A percentile compares a stretch with the other conserved stretches of the same genome.
Evolutionary conservation across 176 grass and related monocot species (phyloP).

Genomic region (Panicum miliaceum): DNA sequence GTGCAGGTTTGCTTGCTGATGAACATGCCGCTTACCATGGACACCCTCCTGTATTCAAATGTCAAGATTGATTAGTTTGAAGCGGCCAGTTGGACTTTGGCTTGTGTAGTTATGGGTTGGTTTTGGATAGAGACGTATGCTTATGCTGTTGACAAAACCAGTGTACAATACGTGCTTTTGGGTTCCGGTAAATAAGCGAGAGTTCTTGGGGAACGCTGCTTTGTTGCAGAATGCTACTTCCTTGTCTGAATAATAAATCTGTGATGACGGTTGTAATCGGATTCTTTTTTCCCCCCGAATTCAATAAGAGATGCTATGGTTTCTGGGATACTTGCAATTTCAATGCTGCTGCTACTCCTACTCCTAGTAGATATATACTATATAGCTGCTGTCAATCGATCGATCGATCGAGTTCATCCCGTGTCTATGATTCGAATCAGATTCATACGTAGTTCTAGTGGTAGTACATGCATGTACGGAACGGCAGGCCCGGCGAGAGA

Average conservation of each 20-base stretch:
- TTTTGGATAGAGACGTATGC: not conserved
- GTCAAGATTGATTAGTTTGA: constrained; percentile 84
- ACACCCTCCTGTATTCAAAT: constrained; percentile 95
- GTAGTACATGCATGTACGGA: too few relatives aligned
- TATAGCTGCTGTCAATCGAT: too few relatives aligned
- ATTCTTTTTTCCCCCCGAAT: not conserved
- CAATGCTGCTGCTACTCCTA: too few relatives aligned
- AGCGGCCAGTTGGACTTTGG: not conserved
- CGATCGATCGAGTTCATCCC: too few relatives aligned
- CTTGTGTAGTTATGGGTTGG: constrained; percentile 16
- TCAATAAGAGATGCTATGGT: not conserved
- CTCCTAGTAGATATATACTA: too few relatives aligned
- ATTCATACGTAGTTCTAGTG: too few relatives aligned
- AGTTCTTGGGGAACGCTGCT: too few relatives aligned
- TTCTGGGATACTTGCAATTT: too few relatives aligned
- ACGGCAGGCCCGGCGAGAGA: too few relatives aligned
- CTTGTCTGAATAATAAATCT: constrained; percentile 12
- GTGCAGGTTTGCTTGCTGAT: constrained; percentile 78
- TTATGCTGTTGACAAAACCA: not conserved
- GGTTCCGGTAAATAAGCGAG: constrained; percentile 17
- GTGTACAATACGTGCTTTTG: not conserved
- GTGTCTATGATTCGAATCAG: too few relatives aligned
- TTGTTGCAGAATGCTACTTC: constrained; percentile 12
- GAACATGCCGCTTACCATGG: constrained; percentile 89
- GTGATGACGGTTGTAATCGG: not conserved